Conservation (phyloP, 1,139 yeast genomes). For the Geotrichum citri-aurantii region DNA sequence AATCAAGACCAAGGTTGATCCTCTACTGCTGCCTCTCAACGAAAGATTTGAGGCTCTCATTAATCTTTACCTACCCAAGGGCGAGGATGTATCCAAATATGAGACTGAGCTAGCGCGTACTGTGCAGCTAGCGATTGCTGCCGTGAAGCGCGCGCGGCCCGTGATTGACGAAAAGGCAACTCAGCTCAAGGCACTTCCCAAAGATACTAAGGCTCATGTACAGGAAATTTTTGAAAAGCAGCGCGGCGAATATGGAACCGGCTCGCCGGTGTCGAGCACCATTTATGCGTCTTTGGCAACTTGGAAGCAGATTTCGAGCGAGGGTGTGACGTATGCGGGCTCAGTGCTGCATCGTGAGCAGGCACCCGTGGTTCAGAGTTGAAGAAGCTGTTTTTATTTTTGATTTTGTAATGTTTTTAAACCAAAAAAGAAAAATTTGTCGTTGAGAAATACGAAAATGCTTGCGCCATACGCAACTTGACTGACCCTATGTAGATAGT, state of each 20-base stretch:
- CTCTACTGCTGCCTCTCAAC: slow-evolving; percentile 57
- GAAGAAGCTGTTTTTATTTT: background rate
- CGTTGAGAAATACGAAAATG: too few species aligned
- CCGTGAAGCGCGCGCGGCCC: slow-evolving; percentile 34
- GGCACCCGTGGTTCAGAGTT: background rate
- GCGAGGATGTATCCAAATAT: slow-evolving; percentile 36
- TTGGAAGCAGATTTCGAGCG: slow-evolving; percentile 22
- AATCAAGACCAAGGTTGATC: slow-evolving; percentile 56
- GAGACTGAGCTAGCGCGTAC: slow-evolving; percentile 32
- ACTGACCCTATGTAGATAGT: too few species aligned
- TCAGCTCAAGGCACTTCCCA: slow-evolving; percentile 25
- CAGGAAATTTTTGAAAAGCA: slow-evolving; percentile 30
- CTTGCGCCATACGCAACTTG: too few species aligned
- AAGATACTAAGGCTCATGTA: slow-evolving; percentile 27
- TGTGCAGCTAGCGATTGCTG: slow-evolving; percentile 31
- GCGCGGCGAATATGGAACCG: slow-evolving; percentile 25
- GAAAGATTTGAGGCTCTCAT: slow-evolving; percentile 45
- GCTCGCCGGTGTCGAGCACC: slow-evolving; percentile 20
- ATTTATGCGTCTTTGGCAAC: slow-evolving; percentile 23
- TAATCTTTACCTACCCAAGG: slow-evolving; percentile 45
- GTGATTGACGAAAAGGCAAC: slow-evolving; percentile 29
- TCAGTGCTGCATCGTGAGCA: slow-evolving; percentile 10
- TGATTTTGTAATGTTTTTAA: background rate
- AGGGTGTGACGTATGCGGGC: slow-evolving; percentile 21
- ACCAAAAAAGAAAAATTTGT: too few species aligned